Conservation (phyloP, 2,329 filamentous ascomycete species). For the Aspergillus sergii region DNA sequence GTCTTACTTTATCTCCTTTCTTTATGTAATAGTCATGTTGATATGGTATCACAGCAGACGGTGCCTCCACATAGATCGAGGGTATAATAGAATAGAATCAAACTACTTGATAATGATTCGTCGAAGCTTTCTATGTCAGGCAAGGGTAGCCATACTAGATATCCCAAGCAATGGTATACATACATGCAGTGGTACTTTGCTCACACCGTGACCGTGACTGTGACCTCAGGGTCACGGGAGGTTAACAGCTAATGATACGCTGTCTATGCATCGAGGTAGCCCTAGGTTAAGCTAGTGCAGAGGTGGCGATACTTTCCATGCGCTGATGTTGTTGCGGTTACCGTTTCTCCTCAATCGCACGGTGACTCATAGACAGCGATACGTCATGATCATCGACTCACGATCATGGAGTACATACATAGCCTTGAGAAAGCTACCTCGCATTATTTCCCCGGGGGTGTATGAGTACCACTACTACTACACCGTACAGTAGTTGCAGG, state of each 20-base stretch:
- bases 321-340: not conserved
- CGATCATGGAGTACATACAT: not conserved
- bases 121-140: not conserved
- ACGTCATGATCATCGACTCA: not conserved
- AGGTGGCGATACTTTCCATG: not conserved
- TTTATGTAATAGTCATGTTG: not conserved
- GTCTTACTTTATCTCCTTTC: not conserved
- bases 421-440: not conserved
- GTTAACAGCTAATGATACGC: not conserved
- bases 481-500: not conserved
- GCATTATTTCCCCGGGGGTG: not conserved
- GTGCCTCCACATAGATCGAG: not conserved
- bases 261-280: not conserved
- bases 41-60: not conserved
- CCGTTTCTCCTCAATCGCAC: not conserved
- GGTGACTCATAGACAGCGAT: not conserved
- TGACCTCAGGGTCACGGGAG: not conserved
- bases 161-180: not conserved
- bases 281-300: not conserved
- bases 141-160: not conserved
- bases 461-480: not conserved
- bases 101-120: not conserved
- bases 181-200: not conserved
- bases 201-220: not conserved
- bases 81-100: not conserved